Evolutionary conservation across 2,329 filamentous ascomycete genomes (phyloP), one percentile per base, ranked within the genome.

Genomic region (Tolypocladium endophyticum): DNA sequence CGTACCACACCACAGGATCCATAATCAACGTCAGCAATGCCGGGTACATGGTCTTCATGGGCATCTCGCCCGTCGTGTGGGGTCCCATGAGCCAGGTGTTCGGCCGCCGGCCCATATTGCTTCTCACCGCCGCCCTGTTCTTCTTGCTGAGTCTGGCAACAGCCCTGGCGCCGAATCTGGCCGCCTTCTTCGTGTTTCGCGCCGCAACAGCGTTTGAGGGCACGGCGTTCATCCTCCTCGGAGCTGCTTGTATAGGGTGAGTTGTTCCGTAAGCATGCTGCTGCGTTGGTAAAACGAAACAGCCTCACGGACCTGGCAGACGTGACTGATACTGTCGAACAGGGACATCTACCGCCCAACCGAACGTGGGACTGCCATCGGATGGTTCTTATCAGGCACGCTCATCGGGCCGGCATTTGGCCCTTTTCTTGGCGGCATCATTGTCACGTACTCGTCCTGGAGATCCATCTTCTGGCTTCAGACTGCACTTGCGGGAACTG

Each of bases 391-490:
- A 45, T 84, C 81, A 0, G 88, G 88, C 0, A 89, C 86, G 0
- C 75, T 92, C 0, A 83, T 90, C 54, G 89, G 88, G 0, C 88
- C 89, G 8, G 86, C 85, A 0, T 78, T 88, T 67, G 87, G 88
- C 0, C 83, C 84, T 0, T 88, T 90, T 66, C 76, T 92, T 12
- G 84, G 89, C 59, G 89, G 88, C 30, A 85, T 91, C 53, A 89
- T 93, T 57, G 87, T 92, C 20, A 92, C 88, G 0, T 91, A 85
- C 71, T 78, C 80, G 8, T 82, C 79, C 2, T 93, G 89, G 89
- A 80, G 87, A 23, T 82, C 83, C 50, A 90, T 92, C 58, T 92
- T 91, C 74, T 92, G 87, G 85, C 76, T 92, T 0, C 88, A 92
- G 68, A 84, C 86, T 0, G 88, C 81, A 0, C 77, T 91, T 7